Percentiles rank a stretch among this genome's conserved stretches.
Conservation (phyloP, 148 eudicot species). For the Suaeda aralocaspica region DNA sequence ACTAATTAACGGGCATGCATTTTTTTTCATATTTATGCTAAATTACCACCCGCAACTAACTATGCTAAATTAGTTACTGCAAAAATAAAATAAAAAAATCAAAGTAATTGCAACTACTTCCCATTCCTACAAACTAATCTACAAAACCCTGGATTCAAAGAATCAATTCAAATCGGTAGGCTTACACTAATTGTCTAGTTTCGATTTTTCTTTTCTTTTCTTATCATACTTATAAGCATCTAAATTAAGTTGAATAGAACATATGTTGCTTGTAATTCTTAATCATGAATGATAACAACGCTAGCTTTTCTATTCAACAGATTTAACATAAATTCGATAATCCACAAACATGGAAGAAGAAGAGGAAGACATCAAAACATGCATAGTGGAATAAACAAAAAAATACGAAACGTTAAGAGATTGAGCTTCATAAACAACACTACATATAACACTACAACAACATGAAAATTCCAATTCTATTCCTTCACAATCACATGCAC, state of each 20-base stretch:
- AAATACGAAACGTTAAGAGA: background rate
- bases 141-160: background rate
- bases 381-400: background rate
- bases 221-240: no score
- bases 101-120: background rate
- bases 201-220: no score
- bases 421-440: background rate
- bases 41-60: no score
- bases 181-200: background rate
- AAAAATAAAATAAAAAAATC: background rate
- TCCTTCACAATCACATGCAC: background rate
- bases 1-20: no score
- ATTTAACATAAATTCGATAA: no score
- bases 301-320: background rate
- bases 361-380: background rate
- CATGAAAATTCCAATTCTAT: slow-evolving; percentile 1
- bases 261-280: background rate
- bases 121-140: no score
- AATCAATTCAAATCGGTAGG: background rate
- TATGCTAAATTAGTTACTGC: no score
- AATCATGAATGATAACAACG: background rate
- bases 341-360: background rate
- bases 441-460: background rate
- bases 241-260: no score
- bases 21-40: background rate